Base-by-base conservation (phyloP, 225 moss, liverwort and hornwort species). In the Straminergon stramineum region DNA sequence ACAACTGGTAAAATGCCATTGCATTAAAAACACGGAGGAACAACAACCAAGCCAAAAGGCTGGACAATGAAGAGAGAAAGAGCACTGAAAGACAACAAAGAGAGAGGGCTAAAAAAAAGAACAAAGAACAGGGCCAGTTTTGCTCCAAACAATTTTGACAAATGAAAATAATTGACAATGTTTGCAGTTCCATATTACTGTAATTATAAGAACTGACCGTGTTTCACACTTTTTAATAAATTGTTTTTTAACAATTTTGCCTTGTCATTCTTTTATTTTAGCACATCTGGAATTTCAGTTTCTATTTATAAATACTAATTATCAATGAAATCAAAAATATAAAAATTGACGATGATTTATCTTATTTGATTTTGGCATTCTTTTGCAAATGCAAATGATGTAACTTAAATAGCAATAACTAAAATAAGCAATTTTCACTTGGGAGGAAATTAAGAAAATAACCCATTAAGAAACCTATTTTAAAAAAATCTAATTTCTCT, bases 101-200 rank as follows among this genome's bases (percentile, higher is more conserved):
- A n/a, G n/a, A n/a, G n/a, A n/a, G n/a, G n/a, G n/a, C n/a, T n/a
- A n/a, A n/a, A n/a, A n/a, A n/a, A n/a, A n/a, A n/a, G n/a, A n/a
- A n/a, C n/a, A n/a, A n/a, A n/a, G n/a, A n/a, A n/a, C n/a, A n/a
- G n/a, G n/a, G n/a, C n/a, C n/a, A n/a, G n/a, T n/a, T n/a, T n/a
- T n/a, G n/a, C n/a, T n/a, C n/a, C n/a, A n/a, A n/a, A n/a, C 7
- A 60, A 58, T 27, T 57, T 79, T 35, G 37, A 35, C 6, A 37
- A 35, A 35, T 37, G 4, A 35, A 32, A 35, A 37, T 24, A 24
- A 10, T 9, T 10, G 13, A 34, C 4, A 56, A 37, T 79, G 24
- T 37, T 79, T 56, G 11, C 0, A n/a, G 1, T 79, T n/a, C 7
- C 2, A 56, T 4, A 11, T 55, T 26, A 11, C 0, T 79, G 0